Evolutionary conservation across 1,284 basidiomycete species (phyloP).

Genomic region (Golubevia pallescens): DNA sequence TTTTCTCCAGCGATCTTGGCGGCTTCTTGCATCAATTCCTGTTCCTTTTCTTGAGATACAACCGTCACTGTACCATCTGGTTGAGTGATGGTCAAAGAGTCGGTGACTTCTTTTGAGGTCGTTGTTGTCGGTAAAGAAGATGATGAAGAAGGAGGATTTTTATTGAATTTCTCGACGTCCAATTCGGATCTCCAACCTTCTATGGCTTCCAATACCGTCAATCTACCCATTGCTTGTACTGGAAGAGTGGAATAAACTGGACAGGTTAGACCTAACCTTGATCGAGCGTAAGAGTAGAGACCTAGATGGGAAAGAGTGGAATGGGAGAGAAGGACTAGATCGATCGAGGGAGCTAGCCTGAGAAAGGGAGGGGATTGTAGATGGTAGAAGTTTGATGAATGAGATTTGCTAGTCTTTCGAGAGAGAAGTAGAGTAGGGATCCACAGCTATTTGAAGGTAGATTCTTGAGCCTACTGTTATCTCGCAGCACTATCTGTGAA

Average conservation of each 20-base stretch:
- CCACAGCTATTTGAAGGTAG: too few relatives aligned
- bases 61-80: too few relatives aligned
- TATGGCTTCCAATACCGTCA: slow-evolving; percentile 69
- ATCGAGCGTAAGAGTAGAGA: slow-evolving; percentile 86
- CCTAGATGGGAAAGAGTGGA: slow-evolving; percentile 87
- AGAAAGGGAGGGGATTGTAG: slow-evolving; percentile 9
- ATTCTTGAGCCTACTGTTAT: too few relatives aligned
- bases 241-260: slow-evolving; percentile 96
- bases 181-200: slow-evolving; percentile 43
- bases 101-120: too few relatives aligned
- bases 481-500: too few relatives aligned
- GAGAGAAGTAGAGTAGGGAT: slow-evolving; percentile 11
- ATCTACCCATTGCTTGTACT: slow-evolving; percentile 92
- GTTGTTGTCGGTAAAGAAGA: background rate
- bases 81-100: background rate
- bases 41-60: background rate
- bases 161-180: slow-evolving; percentile 33
- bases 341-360: slow-evolving; percentile 76
- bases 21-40: too few relatives aligned
- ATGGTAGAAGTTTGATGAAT: too few relatives aligned
- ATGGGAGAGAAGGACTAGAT: slow-evolving; percentile 89
- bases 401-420: slow-evolving; percentile 30
- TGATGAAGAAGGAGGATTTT: background rate
- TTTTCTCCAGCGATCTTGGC: too few relatives aligned
- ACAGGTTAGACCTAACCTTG: slow-evolving; percentile 84